These are phyloP conservation scores for Podospora appendiculata DNA, from an alignment of 495 filamentous ascomycete genomes.

Conservation along the genomic window DNA sequence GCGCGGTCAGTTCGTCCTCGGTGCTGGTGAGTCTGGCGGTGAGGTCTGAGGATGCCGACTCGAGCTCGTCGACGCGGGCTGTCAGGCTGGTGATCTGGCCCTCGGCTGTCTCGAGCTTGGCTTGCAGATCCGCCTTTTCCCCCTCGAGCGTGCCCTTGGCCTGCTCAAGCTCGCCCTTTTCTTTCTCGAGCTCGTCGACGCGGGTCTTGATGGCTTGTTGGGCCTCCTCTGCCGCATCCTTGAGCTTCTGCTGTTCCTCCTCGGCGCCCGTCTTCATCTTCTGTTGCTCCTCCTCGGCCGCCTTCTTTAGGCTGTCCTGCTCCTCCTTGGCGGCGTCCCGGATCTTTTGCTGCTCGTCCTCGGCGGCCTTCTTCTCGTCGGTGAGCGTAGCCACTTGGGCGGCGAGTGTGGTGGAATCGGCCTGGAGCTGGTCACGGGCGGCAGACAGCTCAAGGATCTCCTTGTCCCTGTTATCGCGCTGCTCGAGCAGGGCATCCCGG, in stretches of 20 bases:
- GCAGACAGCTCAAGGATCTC: slow-evolving; percentile 24
- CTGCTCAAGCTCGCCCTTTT: slow-evolving; percentile 25
- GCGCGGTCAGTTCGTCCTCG: slow-evolving; percentile 14
- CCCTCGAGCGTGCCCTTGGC: slow-evolving; percentile 22
- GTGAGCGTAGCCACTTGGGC: slow-evolving; percentile 9
- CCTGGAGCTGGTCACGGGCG: slow-evolving; percentile 18
- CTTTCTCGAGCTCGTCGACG: slow-evolving; percentile 27
- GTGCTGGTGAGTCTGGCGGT: slow-evolving; percentile 10
- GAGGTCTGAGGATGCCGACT: slow-evolving; percentile 12
- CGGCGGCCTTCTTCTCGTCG: slow-evolving; percentile 14
- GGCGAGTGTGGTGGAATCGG: slow-evolving; percentile 2
- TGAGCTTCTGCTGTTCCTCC: slow-evolving; percentile 7
- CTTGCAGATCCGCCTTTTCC: slow-evolving; percentile 25
- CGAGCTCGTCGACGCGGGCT: slow-evolving; percentile 14
- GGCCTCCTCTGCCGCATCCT: slow-evolving; percentile 13
- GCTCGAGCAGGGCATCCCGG: slow-evolving; percentile 26
- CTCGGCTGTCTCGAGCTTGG: slow-evolving; percentile 15
- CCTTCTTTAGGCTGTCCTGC: slow-evolving; percentile 4
- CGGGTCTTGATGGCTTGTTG: slow-evolving; percentile 11
- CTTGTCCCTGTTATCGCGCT: slow-evolving; percentile 28
- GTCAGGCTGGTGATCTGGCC: slow-evolving; percentile 16
- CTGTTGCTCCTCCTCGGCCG: slow-evolving; percentile 6
- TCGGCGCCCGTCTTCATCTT: slow-evolving; percentile 4
- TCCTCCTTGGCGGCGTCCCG: slow-evolving; percentile 8
- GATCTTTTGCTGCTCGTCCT: slow-evolving; percentile 15